A percentile compares a stretch with the other conserved stretches of the same genome.
phyloP scores from a whole-genome alignment of 2,329 filamentous ascomycete genomes.

The Arthrinium phaeospermum region DNA sequence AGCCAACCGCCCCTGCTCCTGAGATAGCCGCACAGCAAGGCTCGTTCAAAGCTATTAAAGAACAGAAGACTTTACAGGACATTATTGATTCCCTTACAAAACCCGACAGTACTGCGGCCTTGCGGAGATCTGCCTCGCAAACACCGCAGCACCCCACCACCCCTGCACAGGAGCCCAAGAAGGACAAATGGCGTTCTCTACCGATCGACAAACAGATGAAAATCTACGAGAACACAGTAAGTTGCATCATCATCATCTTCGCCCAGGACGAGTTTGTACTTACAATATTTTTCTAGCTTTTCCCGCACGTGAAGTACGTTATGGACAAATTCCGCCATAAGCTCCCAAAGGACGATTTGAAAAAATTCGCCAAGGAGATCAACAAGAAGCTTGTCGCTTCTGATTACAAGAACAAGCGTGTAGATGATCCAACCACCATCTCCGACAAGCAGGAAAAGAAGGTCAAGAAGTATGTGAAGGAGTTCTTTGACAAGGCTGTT shows the following conservation, averaged over 20 bases:
- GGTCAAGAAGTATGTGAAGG: conserved; percentile 81
- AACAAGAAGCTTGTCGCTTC: conserved; percentile 89
- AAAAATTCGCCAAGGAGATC: conserved; percentile 69
- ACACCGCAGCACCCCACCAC: conserved; percentile 68
- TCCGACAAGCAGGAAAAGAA: conserved; percentile 79
- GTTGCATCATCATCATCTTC: conserved; percentile 41
- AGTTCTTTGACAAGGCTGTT: conserved; percentile 87
- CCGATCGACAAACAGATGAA: conserved; percentile 90
- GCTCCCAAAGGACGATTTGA: conserved; percentile 79
- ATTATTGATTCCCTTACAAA: conserved; percentile 87
- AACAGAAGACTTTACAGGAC: conserved; percentile 79
- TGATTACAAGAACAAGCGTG: conserved; percentile 89
- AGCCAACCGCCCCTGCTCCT: conserved; percentile 72
- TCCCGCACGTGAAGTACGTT: conserved; percentile 83
- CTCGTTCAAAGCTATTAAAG: conserved; percentile 65
- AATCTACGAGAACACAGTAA: conserved; percentile 90
- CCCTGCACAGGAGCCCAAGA: conserved; percentile 62
- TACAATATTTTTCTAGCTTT: conserved; percentile 61
- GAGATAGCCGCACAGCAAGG: conserved; percentile 64
- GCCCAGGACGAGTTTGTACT: neutral
- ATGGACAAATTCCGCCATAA: conserved; percentile 87
- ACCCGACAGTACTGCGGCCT: conserved; percentile 55
- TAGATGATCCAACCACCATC: conserved; percentile 77
- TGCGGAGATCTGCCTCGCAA: conserved; percentile 60
- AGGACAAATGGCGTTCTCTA: conserved; percentile 73